phyloP scores from a whole-genome alignment of 768 basidiomycete species.

The Lentinula guzmanii region DNA sequence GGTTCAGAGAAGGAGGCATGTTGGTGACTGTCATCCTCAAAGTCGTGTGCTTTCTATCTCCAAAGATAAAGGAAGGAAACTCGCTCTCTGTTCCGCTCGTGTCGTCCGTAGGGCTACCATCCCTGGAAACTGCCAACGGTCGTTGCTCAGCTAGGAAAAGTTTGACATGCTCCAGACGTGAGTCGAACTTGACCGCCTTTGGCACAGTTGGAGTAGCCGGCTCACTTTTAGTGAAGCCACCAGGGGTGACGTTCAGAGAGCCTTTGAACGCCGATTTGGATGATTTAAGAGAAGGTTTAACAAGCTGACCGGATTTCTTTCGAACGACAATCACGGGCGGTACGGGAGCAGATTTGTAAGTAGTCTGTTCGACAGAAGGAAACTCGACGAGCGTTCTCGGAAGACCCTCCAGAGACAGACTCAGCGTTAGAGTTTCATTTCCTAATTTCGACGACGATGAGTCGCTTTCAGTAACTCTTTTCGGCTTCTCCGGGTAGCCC shows the following conservation, averaged over 20 bases:
- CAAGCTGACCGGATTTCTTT: conserved; percentile 92
- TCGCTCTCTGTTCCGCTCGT: conserved; percentile 77
- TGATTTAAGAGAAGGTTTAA: conserved; percentile 87
- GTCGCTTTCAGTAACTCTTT: neutral
- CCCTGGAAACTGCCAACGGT: conserved; percentile 87
- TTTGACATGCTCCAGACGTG: conserved; percentile 89
- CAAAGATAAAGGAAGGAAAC: conserved; percentile 66
- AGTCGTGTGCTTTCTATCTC: conserved; percentile 25
- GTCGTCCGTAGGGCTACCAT: conserved; percentile 83
- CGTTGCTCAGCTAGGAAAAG: conserved; percentile 94
- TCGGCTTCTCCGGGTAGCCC: neutral
- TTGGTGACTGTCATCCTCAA: conserved; percentile 63
- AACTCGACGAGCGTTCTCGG: neutral
- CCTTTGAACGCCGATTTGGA: conserved; percentile 47
- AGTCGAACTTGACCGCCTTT: conserved; percentile 91
- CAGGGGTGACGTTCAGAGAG: conserved; percentile 47
- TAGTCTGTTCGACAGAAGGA: conserved; percentile 18
- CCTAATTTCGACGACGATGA: neutral
- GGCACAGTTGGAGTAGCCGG: conserved; percentile 73
- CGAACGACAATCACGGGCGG: conserved; percentile 49
- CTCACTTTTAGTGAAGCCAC: conserved; percentile 54
- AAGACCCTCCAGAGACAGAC: neutral
- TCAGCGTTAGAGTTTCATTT: neutral
- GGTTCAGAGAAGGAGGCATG: conserved; percentile 44
- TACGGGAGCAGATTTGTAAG: conserved; percentile 16